Evolutionary conservation across 2,329 filamentous ascomycete genomes (phyloP).

Genomic region (Didymellaceae sp.): DNA sequence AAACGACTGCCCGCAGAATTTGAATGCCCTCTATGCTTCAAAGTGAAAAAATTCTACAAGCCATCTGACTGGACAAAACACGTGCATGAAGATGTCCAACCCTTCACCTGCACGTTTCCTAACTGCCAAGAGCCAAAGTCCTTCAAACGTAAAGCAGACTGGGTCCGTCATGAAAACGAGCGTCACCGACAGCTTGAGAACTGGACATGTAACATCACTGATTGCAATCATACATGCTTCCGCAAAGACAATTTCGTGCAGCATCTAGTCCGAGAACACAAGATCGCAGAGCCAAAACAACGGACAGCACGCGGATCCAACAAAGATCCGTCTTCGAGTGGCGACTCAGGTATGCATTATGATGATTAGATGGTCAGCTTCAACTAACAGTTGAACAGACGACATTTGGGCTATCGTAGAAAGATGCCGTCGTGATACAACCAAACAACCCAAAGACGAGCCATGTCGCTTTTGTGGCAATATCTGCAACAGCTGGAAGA

Average conservation of each 20-base stretch:
- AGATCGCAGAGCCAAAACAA: conserved; percentile 79
- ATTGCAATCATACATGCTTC: conserved; percentile 83
- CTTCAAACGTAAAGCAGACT: conserved; percentile 94
- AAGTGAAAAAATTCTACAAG: conserved; percentile 83
- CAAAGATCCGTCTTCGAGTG: conserved; percentile 35
- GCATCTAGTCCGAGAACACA: conserved; percentile 90
- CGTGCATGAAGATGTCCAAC: conserved; percentile 90
- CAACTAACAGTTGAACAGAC: conserved; percentile 51
- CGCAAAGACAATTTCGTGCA: conserved; percentile 92
- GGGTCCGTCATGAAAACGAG: conserved; percentile 94
- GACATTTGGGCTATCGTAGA: conserved; percentile 80
- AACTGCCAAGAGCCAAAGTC: conserved; percentile 84
- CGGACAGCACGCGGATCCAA: conserved; percentile 65
- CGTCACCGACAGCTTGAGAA: conserved; percentile 87
- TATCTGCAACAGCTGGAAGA: conserved; percentile 85
- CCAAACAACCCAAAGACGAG: conserved; percentile 71
- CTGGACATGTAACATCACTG: conserved; percentile 84
- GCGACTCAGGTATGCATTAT: conserved; percentile 34
- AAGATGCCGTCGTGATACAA: conserved; percentile 74
- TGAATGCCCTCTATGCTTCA: conserved; percentile 88
- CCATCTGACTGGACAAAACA: conserved; percentile 98
- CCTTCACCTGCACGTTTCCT: conserved; percentile 90
- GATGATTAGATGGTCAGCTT: neutral
- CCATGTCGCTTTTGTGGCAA: conserved; percentile 88
- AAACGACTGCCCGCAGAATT: conserved; percentile 81